Evolutionary conservation across 805 yeast genomes (phyloP).

Genomic region (Debaryomyces hansenii): DNA sequence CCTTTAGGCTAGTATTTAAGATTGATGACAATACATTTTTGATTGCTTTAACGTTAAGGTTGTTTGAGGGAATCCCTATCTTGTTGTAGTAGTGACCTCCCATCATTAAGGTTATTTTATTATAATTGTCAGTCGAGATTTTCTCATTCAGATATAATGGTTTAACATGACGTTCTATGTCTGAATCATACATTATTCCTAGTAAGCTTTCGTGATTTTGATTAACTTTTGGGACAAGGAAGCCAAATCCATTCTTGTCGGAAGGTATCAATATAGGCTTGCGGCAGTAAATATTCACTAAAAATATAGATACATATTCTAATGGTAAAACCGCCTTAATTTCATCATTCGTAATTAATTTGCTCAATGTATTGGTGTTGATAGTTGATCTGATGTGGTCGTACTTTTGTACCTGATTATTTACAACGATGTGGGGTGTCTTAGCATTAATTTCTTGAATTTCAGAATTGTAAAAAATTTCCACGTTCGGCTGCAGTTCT

Average conservation of each 20-base stretch:
- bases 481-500: constrained; percentile 38
- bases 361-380: constrained; percentile 41
- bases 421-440: constrained; percentile 10
- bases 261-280: constrained; percentile 34
- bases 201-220: constrained; percentile 57
- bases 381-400: constrained; percentile 66
- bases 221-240: constrained; percentile 64
- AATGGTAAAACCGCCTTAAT: constrained; percentile 21
- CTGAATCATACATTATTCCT: constrained; percentile 91
- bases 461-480: constrained; percentile 28
- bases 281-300: constrained; percentile 65
- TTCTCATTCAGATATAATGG: constrained; percentile 3
- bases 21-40: constrained; percentile 23
- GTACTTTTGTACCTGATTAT: constrained; percentile 23
- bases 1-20: constrained; percentile 21
- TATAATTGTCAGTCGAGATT: constrained; percentile 29
- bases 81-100: constrained; percentile 67
- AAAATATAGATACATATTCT: constrained; percentile 51
- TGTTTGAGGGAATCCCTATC: constrained; percentile 29
- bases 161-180: constrained; percentile 48
- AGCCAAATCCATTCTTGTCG: constrained; percentile 75
- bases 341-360: constrained; percentile 21
- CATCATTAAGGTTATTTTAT: constrained; percentile 84
- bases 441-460: constrained; percentile 20
- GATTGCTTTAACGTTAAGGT: constrained; percentile 24